phyloP scores from a whole-genome alignment of 2,329 filamentous ascomycete genomes.

The Pseudocercospora musae region DNA sequence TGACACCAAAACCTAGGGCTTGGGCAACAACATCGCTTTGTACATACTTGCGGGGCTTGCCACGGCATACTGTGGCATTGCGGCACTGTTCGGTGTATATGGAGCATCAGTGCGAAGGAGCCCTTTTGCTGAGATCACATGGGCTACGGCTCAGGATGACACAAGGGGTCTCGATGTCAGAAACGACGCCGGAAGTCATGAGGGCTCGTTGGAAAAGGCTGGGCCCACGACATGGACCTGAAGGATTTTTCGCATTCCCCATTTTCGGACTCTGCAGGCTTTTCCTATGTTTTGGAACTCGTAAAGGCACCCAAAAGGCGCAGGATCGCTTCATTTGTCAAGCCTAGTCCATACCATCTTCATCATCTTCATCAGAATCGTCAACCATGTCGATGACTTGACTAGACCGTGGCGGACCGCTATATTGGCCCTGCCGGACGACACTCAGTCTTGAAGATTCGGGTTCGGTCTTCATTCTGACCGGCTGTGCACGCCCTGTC shows the following conservation, averaged over 20 bases:
- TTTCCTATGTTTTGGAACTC: neutral
- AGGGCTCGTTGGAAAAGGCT: neutral
- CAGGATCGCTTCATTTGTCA: neutral
- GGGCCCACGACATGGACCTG: neutral
- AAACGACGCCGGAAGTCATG: neutral
- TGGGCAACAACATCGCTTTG: conserved; percentile 42
- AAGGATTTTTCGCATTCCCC: neutral
- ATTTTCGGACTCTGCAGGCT: neutral
- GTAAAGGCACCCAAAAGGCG: neutral
- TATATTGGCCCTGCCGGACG: neutral
- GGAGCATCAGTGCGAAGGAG: conserved; percentile 11
- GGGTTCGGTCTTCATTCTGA: conserved; percentile 18
- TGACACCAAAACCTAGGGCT: conserved; percentile 1
- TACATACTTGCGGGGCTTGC: conserved; percentile 43
- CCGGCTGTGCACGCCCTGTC: conserved; percentile 6
- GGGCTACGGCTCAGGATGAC: neutral
- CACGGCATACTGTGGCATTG: conserved; percentile 28
- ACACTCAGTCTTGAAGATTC: conserved; percentile 11
- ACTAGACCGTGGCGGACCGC: conserved; percentile 8
- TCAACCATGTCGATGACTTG: conserved; percentile 22
- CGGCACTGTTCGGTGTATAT: conserved; percentile 6
- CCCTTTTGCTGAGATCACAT: conserved; percentile 11
- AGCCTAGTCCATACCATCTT: conserved; percentile 35
- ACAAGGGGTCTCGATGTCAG: neutral
- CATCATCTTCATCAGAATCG: conserved; percentile 20